phyloP scores from a whole-genome alignment of 768 basidiomycete genomes.

The Fomitopsis serialis region DNA sequence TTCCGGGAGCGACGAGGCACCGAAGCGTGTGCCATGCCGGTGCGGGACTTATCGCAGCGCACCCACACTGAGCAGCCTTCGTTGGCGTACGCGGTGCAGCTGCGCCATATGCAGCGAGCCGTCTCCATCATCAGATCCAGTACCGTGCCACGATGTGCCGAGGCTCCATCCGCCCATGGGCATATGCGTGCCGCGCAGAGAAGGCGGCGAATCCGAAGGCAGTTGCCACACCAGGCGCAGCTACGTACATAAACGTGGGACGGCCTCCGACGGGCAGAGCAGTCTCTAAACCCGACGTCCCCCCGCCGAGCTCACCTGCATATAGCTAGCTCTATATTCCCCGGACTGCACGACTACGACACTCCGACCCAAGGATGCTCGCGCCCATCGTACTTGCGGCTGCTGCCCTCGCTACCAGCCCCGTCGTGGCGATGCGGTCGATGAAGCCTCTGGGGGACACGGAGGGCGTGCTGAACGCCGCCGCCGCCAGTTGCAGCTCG shows the following conservation, averaged over 20 bases:
- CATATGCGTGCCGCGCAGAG: background rate
- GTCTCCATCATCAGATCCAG: background rate
- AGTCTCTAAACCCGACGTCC: background rate
- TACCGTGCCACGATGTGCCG: background rate
- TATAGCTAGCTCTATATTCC: too few species aligned
- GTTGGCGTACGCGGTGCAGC: background rate
- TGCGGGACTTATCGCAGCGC: background rate
- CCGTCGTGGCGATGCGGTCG: slow-evolving; percentile 5
- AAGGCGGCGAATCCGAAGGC: background rate
- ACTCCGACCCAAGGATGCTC: slow-evolving; percentile 13
- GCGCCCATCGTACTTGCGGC: slow-evolving; percentile 15
- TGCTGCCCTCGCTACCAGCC: slow-evolving; percentile 14
- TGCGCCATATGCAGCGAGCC: background rate
- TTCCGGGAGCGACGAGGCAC: background rate
- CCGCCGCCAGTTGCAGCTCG: slow-evolving; percentile 46
- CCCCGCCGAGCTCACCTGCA: too few species aligned
- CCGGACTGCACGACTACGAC: background rate
- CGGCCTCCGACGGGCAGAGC: too few species aligned
- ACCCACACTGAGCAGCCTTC: background rate
- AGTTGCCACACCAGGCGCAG: too few species aligned
- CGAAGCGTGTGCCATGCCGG: background rate
- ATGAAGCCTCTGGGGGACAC: background rate
- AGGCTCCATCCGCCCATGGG: background rate
- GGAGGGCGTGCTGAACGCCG: background rate
- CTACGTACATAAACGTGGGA: background rate